Base-by-base conservation (phyloP, 805 yeast genomes). In the Wickerhamia fluorescens region DNA sequence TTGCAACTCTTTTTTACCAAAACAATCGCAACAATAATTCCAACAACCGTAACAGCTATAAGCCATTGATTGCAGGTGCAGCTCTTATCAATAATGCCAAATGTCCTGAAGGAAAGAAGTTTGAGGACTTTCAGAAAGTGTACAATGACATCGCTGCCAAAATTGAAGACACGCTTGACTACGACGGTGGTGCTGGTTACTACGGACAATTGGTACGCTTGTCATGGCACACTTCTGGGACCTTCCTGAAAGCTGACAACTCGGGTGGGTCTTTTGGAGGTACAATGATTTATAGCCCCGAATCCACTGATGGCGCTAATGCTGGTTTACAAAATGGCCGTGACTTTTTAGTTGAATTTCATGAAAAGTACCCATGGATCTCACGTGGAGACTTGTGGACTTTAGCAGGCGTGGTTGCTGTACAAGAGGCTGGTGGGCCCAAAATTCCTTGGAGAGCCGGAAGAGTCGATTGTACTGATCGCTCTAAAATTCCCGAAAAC, bases 361-460 rank as follows among this genome's bases (percentile, higher is more conserved):
- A 66, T 44, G 56, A 53, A 24, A 61, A 71, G 46, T 73, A 61
- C 56, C 83, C 85, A 7, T 71, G 73, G 60, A 57, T 78, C 31
- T 62, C 77, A 9, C 68, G 75, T 47, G 78, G 82, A 22, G 87
- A 78, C 49, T 65, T 79, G 41, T 77, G 81, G 77, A 78, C 86
- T 7, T 55, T 78, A 19, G 82, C 74, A n/a, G 86, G 85, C 20
- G 79, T 71, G 27, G 67, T 60, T 16, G 79, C 78, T 12, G 53
- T 78, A 28, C 81, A 78, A 54, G 76, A 66, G 36, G 53, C 75
- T 63, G 74, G 69, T 23, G 86, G 86, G 9, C 86, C 86, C 25
- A 56, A 56, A 53, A 73, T 60, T 52, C 63, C 44, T 44, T 74
- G 68, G 86, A 72, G 66, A 53, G 56, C 71, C 12, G 77, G 77